phyloP scores from a whole-genome alignment of 140 eudicot genomes.

The Senecio squalidus region DNA sequence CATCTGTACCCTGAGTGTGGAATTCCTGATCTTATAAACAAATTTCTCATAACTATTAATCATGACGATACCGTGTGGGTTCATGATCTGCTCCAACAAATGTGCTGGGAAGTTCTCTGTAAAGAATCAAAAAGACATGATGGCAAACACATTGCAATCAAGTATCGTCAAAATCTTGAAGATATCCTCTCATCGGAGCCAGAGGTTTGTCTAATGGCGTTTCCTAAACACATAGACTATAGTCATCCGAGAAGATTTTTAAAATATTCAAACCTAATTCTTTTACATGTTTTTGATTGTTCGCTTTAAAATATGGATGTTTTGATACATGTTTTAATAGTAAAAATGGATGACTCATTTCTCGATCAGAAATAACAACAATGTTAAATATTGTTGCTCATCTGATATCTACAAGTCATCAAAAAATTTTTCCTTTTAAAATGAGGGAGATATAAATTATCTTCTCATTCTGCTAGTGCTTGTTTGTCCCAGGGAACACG shows the following conservation, averaged over 20 bases:
- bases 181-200: conserved; percentile 6
- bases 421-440: too few species aligned
- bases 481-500: conserved; percentile 10
- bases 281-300: too few species aligned
- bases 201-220: neutral
- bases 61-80: conserved; percentile 10
- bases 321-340: too few species aligned
- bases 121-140: neutral
- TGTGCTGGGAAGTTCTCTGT: conserved; percentile 21
- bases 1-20: conserved; percentile 14
- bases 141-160: neutral
- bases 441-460: too few species aligned
- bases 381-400: too few species aligned
- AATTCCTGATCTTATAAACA: conserved; percentile 14
- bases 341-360: too few species aligned
- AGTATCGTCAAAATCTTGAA: neutral
- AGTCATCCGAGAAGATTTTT: neutral
- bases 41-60: conserved; percentile 17
- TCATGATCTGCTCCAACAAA: conserved; percentile 26
- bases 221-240: neutral
- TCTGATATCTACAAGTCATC: too few species aligned
- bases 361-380: too few species aligned
- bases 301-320: too few species aligned
- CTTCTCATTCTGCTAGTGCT: neutral
- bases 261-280: too few species aligned